Evolutionary conservation across 2,329 filamentous ascomycete species (phyloP), one percentile per base, ranked within the genome.

Genomic region (Annulohypoxylon truncatum): DNA sequence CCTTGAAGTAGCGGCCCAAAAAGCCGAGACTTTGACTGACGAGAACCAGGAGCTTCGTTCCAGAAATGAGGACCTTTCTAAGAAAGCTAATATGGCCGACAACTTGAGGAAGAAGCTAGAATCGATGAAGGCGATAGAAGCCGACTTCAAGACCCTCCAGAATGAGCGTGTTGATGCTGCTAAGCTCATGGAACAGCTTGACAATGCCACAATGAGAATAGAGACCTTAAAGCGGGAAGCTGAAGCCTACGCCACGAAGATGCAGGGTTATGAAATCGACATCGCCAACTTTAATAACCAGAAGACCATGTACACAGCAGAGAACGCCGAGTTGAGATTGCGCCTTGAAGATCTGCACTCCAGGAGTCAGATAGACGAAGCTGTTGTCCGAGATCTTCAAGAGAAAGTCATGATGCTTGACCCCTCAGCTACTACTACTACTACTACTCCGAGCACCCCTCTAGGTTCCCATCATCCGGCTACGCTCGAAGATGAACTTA

Each of bases 71-170:
- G 84, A 88, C 64, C 79, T 89, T 10, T 82, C 84, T 54, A 88
- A 87, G 74, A 89, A 88, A 71, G 87, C 88, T 65, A 90, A 90
- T 69, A 87, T 83, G 58, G 86, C 85, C 6, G 88, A 89, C 58
- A 82, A 88, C 61, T 86, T 87, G 73, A 86, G 87, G 75, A 86
- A 88, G 75, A 90, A 90, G 77, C 81, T 90, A 12, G 86, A 88
- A 72, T 81, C 82, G 12, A 83, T 86, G 71, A 85, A 85, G 61
- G 79, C 82, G 15, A 78, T 88, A 31, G 85, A 86, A 64, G 83
- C 82, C 58, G 86, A 89, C 69, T 83, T 88, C 50, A 81, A 84
- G 55, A 82, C 83, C 31, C 79, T 89, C 5, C 82, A 85, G 61
- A 85, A 84, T 63, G 85, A 87, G 71, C 82, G 85, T 64, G 82